A percentile compares a stretch with the other conserved stretches of the same genome.
phyloP scores from a whole-genome alignment of 352 stramenopile genomes.

The Globisporangium paddicum region DNA sequence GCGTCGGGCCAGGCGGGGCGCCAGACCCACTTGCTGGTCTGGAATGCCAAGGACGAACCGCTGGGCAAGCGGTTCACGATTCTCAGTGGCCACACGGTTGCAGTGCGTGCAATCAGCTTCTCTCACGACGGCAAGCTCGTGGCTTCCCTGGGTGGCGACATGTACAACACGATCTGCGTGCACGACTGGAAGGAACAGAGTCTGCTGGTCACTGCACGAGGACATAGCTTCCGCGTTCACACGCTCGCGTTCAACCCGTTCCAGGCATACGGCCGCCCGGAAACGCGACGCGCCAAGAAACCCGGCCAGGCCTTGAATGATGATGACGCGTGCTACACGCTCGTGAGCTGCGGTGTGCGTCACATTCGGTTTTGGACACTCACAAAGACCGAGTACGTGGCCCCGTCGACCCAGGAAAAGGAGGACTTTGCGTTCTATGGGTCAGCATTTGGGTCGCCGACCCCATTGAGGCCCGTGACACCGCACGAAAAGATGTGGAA shows the following conservation, averaged over 20 bases:
- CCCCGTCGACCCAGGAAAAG: slow-evolving; percentile 35
- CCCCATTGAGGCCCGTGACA: slow-evolving; percentile 38
- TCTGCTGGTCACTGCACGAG: slow-evolving; percentile 44
- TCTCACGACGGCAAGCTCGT: slow-evolving; percentile 68
- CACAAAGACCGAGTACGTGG: slow-evolving; percentile 45
- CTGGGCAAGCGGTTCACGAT: slow-evolving; percentile 50
- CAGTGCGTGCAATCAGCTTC: slow-evolving; percentile 60
- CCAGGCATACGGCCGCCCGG: slow-evolving; percentile 56
- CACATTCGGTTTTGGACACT: slow-evolving; percentile 79
- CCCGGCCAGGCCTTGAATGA: slow-evolving; percentile 63
- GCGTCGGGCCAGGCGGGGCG: slow-evolving; percentile 55
- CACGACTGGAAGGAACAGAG: slow-evolving; percentile 68
- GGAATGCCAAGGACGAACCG: slow-evolving; percentile 56
- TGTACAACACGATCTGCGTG: slow-evolving; percentile 78
- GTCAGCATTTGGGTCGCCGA: slow-evolving; percentile 52
- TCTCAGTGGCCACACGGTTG: slow-evolving; percentile 47
- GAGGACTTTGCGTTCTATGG: slow-evolving; percentile 58
- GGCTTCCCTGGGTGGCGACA: slow-evolving; percentile 58
- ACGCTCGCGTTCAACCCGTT: slow-evolving; percentile 67
- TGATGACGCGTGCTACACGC: slow-evolving; percentile 63
- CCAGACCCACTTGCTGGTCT: slow-evolving; percentile 60
- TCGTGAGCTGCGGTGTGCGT: slow-evolving; percentile 65
- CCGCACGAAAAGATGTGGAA: slow-evolving; percentile 67
- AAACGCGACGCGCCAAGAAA: slow-evolving; percentile 40
- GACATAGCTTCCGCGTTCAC: slow-evolving; percentile 66